Conservation (phyloP, 2,329 filamentous ascomycete species). For the Penicillium sp. region DNA sequence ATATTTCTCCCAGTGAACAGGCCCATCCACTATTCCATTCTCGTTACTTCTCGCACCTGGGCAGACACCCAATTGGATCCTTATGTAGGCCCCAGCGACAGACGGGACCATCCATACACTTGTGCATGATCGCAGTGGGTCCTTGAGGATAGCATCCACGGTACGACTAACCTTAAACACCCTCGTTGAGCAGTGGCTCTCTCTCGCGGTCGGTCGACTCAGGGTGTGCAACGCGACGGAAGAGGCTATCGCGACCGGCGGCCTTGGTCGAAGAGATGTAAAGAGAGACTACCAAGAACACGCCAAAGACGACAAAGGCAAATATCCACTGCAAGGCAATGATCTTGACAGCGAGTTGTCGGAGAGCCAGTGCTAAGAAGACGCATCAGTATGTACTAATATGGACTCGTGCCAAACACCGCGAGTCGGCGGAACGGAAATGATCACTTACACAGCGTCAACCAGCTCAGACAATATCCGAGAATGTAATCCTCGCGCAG, state of each 20-base stretch:
- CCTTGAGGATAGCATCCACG: neutral
- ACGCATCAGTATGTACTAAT: neutral
- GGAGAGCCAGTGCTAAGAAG: constrained; percentile 61
- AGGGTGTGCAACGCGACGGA: constrained; percentile 32
- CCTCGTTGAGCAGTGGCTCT: constrained; percentile 50
- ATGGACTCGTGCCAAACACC: too few relatives aligned
- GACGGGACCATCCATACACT: neutral
- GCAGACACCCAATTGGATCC: neutral
- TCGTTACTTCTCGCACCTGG: neutral
- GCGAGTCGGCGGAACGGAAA: neutral
- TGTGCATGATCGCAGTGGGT: neutral
- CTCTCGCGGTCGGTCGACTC: constrained; percentile 51
- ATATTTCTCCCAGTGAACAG: neutral
- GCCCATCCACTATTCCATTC: neutral
- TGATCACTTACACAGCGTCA: constrained; percentile 60
- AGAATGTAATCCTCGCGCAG: constrained; percentile 72
- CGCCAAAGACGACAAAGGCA: constrained; percentile 74
- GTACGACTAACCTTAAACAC: constrained; percentile 7
- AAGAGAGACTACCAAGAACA: constrained; percentile 67
- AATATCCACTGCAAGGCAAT: constrained; percentile 91
- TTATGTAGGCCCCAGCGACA: neutral
- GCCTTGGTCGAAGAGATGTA: constrained; percentile 37
- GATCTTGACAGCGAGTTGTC: constrained; percentile 68
- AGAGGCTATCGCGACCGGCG: constrained; percentile 35
- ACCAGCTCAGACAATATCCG: constrained; percentile 71